These are phyloP conservation scores for Mycena sp. DNA, from an alignment of 1,284 basidiomycete genomes.

Conservation along the genomic window DNA sequence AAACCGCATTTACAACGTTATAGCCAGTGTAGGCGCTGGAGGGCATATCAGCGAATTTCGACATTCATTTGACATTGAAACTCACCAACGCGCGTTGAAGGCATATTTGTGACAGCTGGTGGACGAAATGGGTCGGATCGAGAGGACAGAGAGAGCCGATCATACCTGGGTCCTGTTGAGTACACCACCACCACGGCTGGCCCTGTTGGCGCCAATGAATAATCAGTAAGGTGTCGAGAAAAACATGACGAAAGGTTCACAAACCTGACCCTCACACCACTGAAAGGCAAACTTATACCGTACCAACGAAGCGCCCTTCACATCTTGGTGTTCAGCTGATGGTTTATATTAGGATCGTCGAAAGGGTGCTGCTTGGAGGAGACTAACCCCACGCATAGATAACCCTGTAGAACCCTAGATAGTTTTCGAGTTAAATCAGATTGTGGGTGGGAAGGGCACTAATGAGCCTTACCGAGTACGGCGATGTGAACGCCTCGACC, in stretches of 20 bases:
- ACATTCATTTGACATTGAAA: no score
- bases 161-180: no score
- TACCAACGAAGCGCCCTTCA: conserved; percentile 56
- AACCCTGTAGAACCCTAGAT: conserved; percentile 69
- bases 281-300: conserved; percentile 83
- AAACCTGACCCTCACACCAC: conserved; percentile 75
- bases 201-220: no score
- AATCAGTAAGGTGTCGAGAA: no score
- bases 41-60: no score
- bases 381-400: conserved; percentile 75
- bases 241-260: conserved; percentile 36
- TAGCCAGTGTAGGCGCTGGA: no score
- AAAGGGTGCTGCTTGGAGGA: background rate
- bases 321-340: conserved; percentile 18
- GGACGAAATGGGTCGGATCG: no score
- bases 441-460: background rate
- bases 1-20: no score
- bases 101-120: no score
- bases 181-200: no score
- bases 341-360: background rate
- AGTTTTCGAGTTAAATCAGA: background rate
- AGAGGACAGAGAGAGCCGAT: no score
- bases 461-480: conserved; percentile 54
- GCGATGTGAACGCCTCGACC: conserved; percentile 66
- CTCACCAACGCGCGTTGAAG: no score